Base-by-base conservation (phyloP, 208 protist species). In the Vickermania spadyakhi region DNA sequence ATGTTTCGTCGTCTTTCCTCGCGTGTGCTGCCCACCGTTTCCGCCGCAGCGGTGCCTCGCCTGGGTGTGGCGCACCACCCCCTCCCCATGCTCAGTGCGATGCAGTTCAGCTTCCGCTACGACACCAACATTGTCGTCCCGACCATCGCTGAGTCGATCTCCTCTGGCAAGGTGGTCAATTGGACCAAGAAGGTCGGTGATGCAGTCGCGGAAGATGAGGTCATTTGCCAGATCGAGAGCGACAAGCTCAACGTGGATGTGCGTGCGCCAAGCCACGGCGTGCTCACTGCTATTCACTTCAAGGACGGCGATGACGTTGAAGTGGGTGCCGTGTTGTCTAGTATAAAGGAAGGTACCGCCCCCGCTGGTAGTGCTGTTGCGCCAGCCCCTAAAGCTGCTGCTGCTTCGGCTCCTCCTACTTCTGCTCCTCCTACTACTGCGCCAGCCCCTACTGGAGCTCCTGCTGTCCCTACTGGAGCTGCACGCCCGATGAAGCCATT, bases 191-290 rank as follows among this genome's bases (percentile, higher is more conserved):
- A 93, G 52, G 89, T 97, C 31, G 97, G 97, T 36, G 97, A 99
- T 60, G 69, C 81, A 61, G 94, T 99, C n/a, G 73, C 86, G 3
- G 86, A 95, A 67, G 98, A 99, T 71, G 96, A 99, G 56, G 78
- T 98, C 2, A 84, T 99, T 57, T 96, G 91, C 56, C 81, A 96
- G 51, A 94, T 99, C 60, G 98, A 99, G 75, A 99, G 97, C 14
- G 98, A 99, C 74, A 99, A 99, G 84, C 96, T 98, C 25, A 93
- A 86, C 42, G 93, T 98, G 23, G 96, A 98, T 56, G 88, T 99
- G 41, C 94, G 91, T 31, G 90, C 97, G 14, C 95, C 96, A 7
- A 75, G 77, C 28, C 82, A 73, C 41, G 97, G 97, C 57, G 80
- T 86, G n/a, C 83, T 99, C 53, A 94, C 81, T 18, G 86, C 96